Evolutionary conservation across 1,284 basidiomycete species (phyloP).

Genomic region (Tremellales sp.): DNA sequence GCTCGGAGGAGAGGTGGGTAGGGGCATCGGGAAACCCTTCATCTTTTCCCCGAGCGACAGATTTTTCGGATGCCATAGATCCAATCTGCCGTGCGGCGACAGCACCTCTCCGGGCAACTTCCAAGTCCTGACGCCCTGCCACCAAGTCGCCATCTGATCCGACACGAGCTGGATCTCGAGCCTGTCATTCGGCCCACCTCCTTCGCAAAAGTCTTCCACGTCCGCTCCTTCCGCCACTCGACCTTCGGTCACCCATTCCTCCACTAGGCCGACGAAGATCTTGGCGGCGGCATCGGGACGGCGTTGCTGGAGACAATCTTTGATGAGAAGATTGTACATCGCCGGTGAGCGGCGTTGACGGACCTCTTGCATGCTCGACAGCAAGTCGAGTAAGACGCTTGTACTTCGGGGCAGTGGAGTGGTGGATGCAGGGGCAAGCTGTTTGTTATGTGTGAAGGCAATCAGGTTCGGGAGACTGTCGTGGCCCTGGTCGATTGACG

Average conservation of each 20-base stretch:
- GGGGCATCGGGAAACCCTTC: constrained; percentile 41
- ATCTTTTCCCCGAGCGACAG: constrained; percentile 38
- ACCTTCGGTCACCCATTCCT: constrained; percentile 49
- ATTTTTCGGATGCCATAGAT: constrained; percentile 46
- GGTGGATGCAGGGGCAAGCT: not conserved
- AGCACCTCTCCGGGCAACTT: constrained; percentile 44
- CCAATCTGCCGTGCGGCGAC: constrained; percentile 42
- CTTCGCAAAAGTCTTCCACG: constrained; percentile 34
- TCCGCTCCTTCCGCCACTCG: constrained; percentile 41
- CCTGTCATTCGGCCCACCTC: constrained; percentile 30
- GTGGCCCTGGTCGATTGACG: too few relatives aligned
- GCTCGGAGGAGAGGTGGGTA: constrained; percentile 43
- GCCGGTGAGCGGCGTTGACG: constrained; percentile 26
- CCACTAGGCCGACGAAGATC: constrained; percentile 45
- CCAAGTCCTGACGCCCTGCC: constrained; percentile 45
- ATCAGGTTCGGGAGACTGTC: too few relatives aligned
- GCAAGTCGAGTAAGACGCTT: constrained; percentile 16
- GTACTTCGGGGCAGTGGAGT: constrained; percentile 6
- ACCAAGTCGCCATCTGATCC: constrained; percentile 27
- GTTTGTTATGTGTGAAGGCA: constrained; percentile 1
- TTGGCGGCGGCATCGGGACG: constrained; percentile 40
- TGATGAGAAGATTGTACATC: constrained; percentile 32
- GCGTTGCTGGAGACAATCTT: constrained; percentile 23
- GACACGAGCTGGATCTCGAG: constrained; percentile 5
- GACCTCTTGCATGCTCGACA: constrained; percentile 26